These are phyloP conservation scores for Aspergillus sp. DNA, from an alignment of 2,329 filamentous ascomycete genomes.

Conservation along the genomic window DNA sequence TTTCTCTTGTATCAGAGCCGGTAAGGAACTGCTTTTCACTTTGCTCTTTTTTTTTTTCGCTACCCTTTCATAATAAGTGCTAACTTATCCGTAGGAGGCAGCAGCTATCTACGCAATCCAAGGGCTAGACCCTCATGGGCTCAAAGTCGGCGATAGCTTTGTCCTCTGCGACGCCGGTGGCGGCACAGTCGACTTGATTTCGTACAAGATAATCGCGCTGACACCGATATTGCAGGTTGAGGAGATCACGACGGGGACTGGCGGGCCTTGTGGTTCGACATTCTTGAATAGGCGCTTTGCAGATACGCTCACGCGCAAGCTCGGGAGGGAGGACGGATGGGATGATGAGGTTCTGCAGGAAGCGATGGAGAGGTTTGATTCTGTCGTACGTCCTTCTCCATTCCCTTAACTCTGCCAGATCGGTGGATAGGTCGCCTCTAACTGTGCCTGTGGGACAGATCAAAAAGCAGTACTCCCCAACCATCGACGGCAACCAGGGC, in stretches of 20 bases:
- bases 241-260: conserved; percentile 26
- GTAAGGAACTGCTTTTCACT: background rate
- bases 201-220: conserved; percentile 26
- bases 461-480: conserved; percentile 23
- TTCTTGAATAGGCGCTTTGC: conserved; percentile 31
- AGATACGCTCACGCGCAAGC: conserved; percentile 17
- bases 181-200: conserved; percentile 32
- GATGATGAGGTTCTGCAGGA: conserved; percentile 25
- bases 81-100: background rate
- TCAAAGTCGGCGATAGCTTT: conserved; percentile 23
- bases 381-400: background rate
- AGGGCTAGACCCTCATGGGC: conserved; percentile 11
- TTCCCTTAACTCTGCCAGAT: background rate
- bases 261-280: conserved; percentile 26
- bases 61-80: too few species aligned
- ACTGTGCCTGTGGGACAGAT: background rate
- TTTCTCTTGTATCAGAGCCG: conserved; percentile 7
- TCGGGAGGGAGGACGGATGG: conserved; percentile 19
- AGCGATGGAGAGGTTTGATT: conserved; percentile 28
- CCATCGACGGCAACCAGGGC: conserved; percentile 15
- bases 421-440: background rate
- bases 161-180: conserved; percentile 30
- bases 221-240: conserved; percentile 24
- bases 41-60: background rate
- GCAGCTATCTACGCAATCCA: conserved; percentile 12